Evolutionary conservation across 1,284 basidiomycete species (phyloP).

Genomic region (Ganoderma resinaceum): DNA sequence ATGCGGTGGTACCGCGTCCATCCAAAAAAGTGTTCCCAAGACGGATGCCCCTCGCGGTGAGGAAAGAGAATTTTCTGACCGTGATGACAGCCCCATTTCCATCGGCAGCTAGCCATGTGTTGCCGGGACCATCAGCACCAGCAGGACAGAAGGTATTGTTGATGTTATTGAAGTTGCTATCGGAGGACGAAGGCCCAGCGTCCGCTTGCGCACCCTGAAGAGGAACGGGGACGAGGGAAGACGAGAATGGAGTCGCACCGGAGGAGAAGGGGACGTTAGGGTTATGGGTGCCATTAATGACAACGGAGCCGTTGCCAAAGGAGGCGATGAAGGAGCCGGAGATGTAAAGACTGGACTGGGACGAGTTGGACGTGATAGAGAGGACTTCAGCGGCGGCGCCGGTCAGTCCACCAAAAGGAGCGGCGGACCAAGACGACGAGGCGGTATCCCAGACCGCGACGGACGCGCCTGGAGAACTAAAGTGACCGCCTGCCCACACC

Average conservation of each 20-base stretch:
- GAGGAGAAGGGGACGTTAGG: constrained; percentile 78
- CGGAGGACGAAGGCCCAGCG: constrained; percentile 74
- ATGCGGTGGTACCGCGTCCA: constrained; percentile 83
- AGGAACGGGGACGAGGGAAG: constrained; percentile 89
- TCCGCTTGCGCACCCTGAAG: constrained; percentile 71
- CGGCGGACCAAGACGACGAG: constrained; percentile 71
- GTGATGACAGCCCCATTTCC: constrained; percentile 76
- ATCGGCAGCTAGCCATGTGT: constrained; percentile 87
- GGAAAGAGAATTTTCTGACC: constrained; percentile 74
- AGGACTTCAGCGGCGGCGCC: constrained; percentile 75
- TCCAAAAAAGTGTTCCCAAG: constrained; percentile 90
- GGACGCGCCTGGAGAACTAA: constrained; percentile 73
- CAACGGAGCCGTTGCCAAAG: constrained; percentile 66
- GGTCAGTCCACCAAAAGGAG: constrained; percentile 85
- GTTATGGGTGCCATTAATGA: constrained; percentile 71
- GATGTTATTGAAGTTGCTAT: constrained; percentile 74
- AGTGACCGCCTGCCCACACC: constrained; percentile 89
- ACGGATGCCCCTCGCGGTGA: constrained; percentile 81
- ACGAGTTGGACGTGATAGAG: constrained; percentile 80
- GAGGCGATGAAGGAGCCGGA: constrained; percentile 86
- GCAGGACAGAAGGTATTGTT: constrained; percentile 85
- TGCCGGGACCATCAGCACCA: constrained; percentile 78
- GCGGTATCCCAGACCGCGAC: constrained; percentile 84
- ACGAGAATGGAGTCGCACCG: constrained; percentile 86
- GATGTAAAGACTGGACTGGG: constrained; percentile 83